Percentiles rank a stretch among this genome's conserved stretches.
phyloP scores from a whole-genome alignment of 1,284 basidiomycete genomes.

The Tilletia walkeri region DNA sequence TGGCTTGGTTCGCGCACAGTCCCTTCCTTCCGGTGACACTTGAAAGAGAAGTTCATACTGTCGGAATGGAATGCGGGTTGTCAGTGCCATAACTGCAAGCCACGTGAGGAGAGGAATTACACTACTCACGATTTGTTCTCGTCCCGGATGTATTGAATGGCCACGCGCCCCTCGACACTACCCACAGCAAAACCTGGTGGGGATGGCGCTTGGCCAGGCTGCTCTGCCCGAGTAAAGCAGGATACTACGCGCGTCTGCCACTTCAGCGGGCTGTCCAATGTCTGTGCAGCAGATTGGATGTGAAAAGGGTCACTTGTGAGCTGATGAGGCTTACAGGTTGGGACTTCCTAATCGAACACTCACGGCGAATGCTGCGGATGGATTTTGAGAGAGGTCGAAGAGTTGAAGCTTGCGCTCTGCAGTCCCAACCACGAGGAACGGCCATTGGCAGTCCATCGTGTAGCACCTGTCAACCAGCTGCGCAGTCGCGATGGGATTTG shows the following conservation, averaged over 20 bases:
- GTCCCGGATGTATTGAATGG: conserved; percentile 74
- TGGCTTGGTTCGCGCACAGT: conserved; percentile 59
- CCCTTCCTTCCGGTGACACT: conserved; percentile 80
- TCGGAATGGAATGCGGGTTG: background rate
- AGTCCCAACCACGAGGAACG: conserved; percentile 89
- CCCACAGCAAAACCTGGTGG: conserved; percentile 68
- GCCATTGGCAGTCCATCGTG: conserved; percentile 74
- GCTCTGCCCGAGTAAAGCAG: conserved; percentile 74
- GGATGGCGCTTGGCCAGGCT: conserved; percentile 33
- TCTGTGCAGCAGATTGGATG: conserved; percentile 1
- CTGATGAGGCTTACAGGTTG: background rate
- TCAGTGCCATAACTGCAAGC: background rate
- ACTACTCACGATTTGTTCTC: conserved; percentile 26
- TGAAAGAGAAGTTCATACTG: conserved; percentile 64
- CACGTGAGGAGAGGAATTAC: background rate
- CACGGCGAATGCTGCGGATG: conserved; percentile 59
- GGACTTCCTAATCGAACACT: background rate
- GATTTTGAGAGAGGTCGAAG: conserved; percentile 75
- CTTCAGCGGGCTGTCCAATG: conserved; percentile 60
- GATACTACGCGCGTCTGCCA: conserved; percentile 89
- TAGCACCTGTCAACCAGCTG: conserved; percentile 86
- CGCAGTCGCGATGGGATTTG: conserved; percentile 72
- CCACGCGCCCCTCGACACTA: conserved; percentile 90
- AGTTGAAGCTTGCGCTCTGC: conserved; percentile 83
- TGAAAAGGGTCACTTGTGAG: background rate